Evolutionary conservation across 495 filamentous ascomycete genomes (phyloP).

Genomic region (Penicillium argentinense): DNA sequence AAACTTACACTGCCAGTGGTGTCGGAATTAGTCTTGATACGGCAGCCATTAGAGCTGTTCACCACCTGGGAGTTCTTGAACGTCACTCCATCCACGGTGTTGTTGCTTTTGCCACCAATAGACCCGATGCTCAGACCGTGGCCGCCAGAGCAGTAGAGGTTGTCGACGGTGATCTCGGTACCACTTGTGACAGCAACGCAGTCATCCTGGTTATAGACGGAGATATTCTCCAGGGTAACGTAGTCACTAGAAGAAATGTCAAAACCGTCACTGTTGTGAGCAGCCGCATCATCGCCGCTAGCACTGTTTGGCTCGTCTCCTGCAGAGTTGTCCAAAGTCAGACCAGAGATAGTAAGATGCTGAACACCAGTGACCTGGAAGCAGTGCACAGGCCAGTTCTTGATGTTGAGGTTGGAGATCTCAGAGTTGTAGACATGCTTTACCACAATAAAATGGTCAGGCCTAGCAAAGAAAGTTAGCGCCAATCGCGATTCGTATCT

Average conservation of each 20-base stretch:
- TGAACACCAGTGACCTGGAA: slow-evolving; percentile 52
- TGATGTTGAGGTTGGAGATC: slow-evolving; percentile 43
- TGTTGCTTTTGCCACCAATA: slow-evolving; percentile 49
- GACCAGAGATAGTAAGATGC: slow-evolving; percentile 46
- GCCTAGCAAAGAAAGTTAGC: slow-evolving; percentile 21
- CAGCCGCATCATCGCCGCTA: slow-evolving; percentile 43
- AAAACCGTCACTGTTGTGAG: slow-evolving; percentile 67
- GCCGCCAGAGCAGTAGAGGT: slow-evolving; percentile 38
- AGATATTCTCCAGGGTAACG: slow-evolving; percentile 52
- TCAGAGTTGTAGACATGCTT: slow-evolving; percentile 41
- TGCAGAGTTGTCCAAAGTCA: slow-evolving; percentile 62
- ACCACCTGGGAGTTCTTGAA: slow-evolving; percentile 21
- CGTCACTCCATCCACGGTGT: slow-evolving; percentile 44
- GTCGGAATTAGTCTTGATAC: slow-evolving; percentile 48
- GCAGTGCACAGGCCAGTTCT: slow-evolving; percentile 62
- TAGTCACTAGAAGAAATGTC: slow-evolving; percentile 51
- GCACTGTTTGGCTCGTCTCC: slow-evolving; percentile 38
- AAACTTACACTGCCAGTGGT: slow-evolving; percentile 35
- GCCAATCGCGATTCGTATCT: neutral
- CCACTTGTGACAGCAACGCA: slow-evolving; percentile 55
- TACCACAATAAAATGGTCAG: slow-evolving; percentile 49
- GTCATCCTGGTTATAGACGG: slow-evolving; percentile 63
- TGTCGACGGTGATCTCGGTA: slow-evolving; percentile 19
- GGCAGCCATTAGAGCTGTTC: slow-evolving; percentile 28
- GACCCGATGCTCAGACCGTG: slow-evolving; percentile 50